Conservation (phyloP, 2,329 filamentous ascomycete genomes). For the Alternaria sp. region DNA sequence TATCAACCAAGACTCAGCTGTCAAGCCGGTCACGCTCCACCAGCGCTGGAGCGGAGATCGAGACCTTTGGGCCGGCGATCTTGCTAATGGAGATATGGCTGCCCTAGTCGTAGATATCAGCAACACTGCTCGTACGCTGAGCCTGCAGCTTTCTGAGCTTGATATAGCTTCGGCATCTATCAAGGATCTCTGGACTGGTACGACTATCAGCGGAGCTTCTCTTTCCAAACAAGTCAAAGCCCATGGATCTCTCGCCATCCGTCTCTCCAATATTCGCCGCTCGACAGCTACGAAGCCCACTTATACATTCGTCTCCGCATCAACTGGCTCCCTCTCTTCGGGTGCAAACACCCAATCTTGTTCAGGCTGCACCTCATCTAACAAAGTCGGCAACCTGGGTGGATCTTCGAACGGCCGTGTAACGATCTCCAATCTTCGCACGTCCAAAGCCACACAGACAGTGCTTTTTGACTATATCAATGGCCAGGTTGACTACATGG, state of each 20-base stretch:
- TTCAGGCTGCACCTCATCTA: conserved; percentile 28
- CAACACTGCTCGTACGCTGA: conserved; percentile 24
- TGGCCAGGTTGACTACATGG: conserved; percentile 27
- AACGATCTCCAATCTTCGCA: conserved; percentile 30
- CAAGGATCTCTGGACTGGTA: conserved; percentile 30
- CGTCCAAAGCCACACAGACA: conserved; percentile 23
- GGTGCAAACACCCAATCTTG: conserved; percentile 26
- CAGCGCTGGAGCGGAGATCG: conserved; percentile 30
- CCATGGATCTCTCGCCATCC: conserved; percentile 26
- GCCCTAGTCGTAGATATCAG: conserved; percentile 30
- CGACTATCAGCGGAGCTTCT: conserved; percentile 15
- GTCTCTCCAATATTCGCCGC: conserved; percentile 28
- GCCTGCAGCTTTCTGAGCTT: conserved; percentile 23
- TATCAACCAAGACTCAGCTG: conserved; percentile 31
- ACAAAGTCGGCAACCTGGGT: conserved; percentile 30
- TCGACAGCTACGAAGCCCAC: conserved; percentile 15
- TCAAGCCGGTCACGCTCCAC: conserved; percentile 29
- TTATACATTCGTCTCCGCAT: conserved; percentile 27
- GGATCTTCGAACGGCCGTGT: conserved; percentile 24
- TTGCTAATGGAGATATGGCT: conserved; percentile 31
- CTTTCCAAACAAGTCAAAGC: conserved; percentile 31
- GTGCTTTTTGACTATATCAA: conserved; percentile 32
- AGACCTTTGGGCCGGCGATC: conserved; percentile 31
- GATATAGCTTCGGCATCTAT: conserved; percentile 27
- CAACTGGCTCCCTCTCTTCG: conserved; percentile 23